Base-by-base conservation (phyloP, 805 yeast species). In the Debaryomyces prosopidis region DNA sequence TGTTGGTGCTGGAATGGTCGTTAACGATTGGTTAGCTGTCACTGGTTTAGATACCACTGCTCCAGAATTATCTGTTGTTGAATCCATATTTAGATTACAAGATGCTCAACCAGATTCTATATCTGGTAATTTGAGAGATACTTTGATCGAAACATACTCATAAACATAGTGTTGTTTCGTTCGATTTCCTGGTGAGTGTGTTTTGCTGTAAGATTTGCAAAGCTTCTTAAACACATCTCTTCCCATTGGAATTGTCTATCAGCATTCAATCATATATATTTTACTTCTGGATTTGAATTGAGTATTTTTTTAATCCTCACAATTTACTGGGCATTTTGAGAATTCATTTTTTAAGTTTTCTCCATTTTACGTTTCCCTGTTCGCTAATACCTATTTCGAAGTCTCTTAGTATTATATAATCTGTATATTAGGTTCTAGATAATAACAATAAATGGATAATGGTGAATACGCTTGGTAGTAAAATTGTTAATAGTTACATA, bases 1-100 rank as follows among this genome's bases (percentile, higher is more conserved):
- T 40, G 96, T 94, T 49, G 99, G 99, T 61, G 98, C 97, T 39
- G 99, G 99, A 57, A 84, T 94, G 84, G 98, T 94, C 44, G 99
- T 91, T 43, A 94, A 94, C 66, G 99, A 94, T 73, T 94, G 97
- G 95, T 76, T 92, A 55, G 95, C 98, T 26, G 98, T 95, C 36
- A 79, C 96, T 39, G 99, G 99, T 54, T 79, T 89, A 57, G 98
- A 94, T 72, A 94, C 99, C 47, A 91, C 99, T 53, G 98, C 99
- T 39, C 97, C 99, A 40, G 99, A 94, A 72, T 77, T 94, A 62
- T 89, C 96, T 58, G 99, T 94, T 48, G 81, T 94, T 55, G 99
- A 95, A 75, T 86, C 96, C 65, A 95, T 94, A 57, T 95, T 92
- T 82, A 85, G 89, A 73, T 77, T 89, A 58, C 95, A 89, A 68